Conservation (phyloP, 495 filamentous ascomycete species). For the Elaphomyces granulatus region DNA sequence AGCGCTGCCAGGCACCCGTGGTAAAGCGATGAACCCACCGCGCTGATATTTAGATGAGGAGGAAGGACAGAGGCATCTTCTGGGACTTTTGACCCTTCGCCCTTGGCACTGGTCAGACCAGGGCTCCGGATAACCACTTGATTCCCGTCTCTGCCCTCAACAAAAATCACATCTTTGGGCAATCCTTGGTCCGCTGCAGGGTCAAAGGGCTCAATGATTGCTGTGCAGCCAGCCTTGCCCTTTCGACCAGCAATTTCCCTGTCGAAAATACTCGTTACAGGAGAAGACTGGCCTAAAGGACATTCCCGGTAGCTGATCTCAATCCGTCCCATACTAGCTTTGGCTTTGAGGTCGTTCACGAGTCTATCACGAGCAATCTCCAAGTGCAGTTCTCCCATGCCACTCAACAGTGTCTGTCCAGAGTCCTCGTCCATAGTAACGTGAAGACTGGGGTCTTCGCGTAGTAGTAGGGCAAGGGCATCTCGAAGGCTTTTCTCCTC, state of each 20-base stretch:
- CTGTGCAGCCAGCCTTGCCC: conserved; percentile 63
- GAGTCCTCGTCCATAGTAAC: conserved; percentile 77
- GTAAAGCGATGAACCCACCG: conserved; percentile 48
- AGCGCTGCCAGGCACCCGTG: conserved; percentile 78
- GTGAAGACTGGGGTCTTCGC: conserved; percentile 91
- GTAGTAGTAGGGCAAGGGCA: conserved; percentile 58
- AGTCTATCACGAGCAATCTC: conserved; percentile 87
- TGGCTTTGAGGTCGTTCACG: conserved; percentile 76
- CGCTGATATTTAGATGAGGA: conserved; percentile 39
- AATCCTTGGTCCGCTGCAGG: conserved; percentile 12
- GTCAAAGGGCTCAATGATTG: conserved; percentile 44
- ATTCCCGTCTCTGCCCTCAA: conserved; percentile 36
- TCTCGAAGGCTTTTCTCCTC: conserved; percentile 66
- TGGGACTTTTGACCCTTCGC: conserved; percentile 16
- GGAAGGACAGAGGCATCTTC: conserved; percentile 26
- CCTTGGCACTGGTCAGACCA: conserved; percentile 29
- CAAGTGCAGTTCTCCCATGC: conserved; percentile 97
- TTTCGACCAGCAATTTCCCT: conserved; percentile 65
- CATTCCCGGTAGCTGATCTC: conserved; percentile 91
- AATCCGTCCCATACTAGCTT: conserved; percentile 79
- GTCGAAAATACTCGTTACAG: conserved; percentile 53
- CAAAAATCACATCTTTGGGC: conserved; percentile 16
- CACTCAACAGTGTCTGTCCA: conserved; percentile 81
- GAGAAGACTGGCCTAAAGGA: conserved; percentile 35
- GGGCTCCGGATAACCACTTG: conserved; percentile 41